A percentile compares a stretch with the other conserved stretches of the same genome.
phyloP scores from a whole-genome alignment of 306 rosid species.

The Adenanthera pavonina region DNA sequence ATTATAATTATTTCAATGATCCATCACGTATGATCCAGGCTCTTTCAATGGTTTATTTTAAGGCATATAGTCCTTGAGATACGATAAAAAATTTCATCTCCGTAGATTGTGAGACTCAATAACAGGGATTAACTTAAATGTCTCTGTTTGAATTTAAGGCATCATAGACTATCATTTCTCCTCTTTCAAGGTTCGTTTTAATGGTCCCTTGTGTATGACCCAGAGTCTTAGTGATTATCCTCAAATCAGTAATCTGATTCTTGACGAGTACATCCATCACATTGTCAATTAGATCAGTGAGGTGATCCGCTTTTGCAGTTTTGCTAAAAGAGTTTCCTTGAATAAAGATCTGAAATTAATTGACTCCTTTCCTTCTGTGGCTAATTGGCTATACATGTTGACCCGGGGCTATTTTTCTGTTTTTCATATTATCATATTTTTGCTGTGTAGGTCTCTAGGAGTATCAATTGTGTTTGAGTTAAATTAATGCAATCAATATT shows the following conservation, averaged over 20 bases:
- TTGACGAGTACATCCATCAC: conserved; percentile 16
- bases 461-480: background rate
- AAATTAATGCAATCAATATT: conserved; percentile 19
- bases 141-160: conserved; percentile 7
- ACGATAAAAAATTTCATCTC: conserved; percentile 12
- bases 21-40: background rate
- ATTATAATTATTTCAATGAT: conserved; percentile 17
- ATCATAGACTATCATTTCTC: background rate
- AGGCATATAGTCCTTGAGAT: background rate
- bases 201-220: conserved; percentile 1
- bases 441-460: conserved; percentile 11
- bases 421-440: conserved; percentile 22
- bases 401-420: background rate
- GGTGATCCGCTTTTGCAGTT: conserved; percentile 20
- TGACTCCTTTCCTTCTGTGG: conserved; percentile 13
- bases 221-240: conserved; percentile 9
- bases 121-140: conserved; percentile 22
- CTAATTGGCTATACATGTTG: conserved; percentile 14
- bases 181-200: conserved; percentile 2
- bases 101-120: conserved; percentile 10
- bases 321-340: conserved; percentile 28
- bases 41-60: conserved; percentile 2
- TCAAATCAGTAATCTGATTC: conserved; percentile 6
- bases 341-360: conserved; percentile 14
- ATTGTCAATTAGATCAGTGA: conserved; percentile 31